Evolutionary conservation across 306 rosid genomes (phyloP).

Genomic region (Medicago arabica): DNA sequence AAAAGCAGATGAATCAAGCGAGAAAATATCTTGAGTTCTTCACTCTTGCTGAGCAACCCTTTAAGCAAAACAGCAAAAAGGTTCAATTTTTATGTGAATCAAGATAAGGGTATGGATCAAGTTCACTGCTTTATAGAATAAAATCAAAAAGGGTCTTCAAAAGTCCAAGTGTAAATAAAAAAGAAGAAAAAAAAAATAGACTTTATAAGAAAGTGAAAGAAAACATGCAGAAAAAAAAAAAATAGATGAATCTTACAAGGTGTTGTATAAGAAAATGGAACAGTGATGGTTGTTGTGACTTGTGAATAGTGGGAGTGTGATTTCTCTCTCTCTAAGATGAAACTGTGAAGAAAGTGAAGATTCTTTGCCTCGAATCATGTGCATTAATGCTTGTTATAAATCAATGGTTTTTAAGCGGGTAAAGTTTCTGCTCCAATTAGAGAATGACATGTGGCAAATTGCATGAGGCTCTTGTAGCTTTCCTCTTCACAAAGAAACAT

Average conservation of each 20-base stretch:
- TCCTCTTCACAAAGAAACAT: neutral
- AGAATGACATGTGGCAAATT: neutral
- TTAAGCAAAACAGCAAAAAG: constrained; percentile 40
- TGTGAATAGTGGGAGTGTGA: neutral
- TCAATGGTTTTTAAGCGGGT: neutral
- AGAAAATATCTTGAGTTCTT: constrained; percentile 33
- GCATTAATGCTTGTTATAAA: neutral
- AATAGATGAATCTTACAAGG: neutral
- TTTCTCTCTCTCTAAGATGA: neutral
- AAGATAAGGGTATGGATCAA: constrained; percentile 35
- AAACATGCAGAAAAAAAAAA: constrained; percentile 6
- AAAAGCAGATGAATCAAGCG: constrained; percentile 16
- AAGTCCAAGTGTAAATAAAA: constrained; percentile 24
- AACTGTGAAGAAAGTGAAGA: constrained; percentile 1
- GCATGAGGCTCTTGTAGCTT: neutral
- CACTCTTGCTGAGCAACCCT: constrained; percentile 23
- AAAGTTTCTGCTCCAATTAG: neutral
- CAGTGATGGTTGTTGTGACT: constrained; percentile 9
- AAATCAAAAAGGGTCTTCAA: neutral
- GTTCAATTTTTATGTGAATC: constrained; percentile 18
- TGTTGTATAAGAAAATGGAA: neutral
- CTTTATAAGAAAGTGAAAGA: constrained; percentile 17
- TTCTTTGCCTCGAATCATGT: neutral
- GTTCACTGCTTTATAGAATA: constrained; percentile 8
- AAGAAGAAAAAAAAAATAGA: neutral